Base-by-base conservation (phyloP, 2,329 filamentous ascomycete species). In the Coleophoma crateriformis region DNA sequence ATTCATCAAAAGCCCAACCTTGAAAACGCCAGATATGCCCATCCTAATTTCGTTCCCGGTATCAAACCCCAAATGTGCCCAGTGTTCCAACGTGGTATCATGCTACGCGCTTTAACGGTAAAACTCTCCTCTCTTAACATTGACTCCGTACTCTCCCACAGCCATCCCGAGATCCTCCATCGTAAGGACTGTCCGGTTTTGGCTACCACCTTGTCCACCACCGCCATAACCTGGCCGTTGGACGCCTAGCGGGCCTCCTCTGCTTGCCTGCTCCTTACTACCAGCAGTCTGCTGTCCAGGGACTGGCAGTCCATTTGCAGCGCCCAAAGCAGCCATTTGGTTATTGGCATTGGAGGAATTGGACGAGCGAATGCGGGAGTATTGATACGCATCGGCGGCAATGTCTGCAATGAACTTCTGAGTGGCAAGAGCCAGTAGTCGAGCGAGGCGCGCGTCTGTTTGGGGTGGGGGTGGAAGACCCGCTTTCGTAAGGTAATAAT, bases 81-180 rank as follows among this genome's bases (percentile, higher is more conserved):
- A 27, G 27, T 15, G 15, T 14, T 44, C 13, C 12, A 44, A 33
- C 15, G 22, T 44, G 41, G 14, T 44, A 22, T 27, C 41, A 44
- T 44, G 41, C 41, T 13, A 44, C 27, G 20, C 14, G 11, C 19
- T n/a, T 68, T 60, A 96, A 61, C 91, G 80, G 68, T 99, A 99
- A 66, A 97, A 99, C 72, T 99, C 94, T 64, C 92, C 91, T 56
- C 94, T 80, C 81, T 96, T 97, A 47, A 97, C 88, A 66, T 96
- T 99, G 47, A 99, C 90, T 1, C 94, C 94, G 66, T 97, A 99
- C 75, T 99, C 94, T 33, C 88, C 88, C 32, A 97, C 92, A 1
- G 94, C 94, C 90, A 97, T 97, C 14, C 94, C 94, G 61, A 99
- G 69, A 68, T 99, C 94, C 71, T 99, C 94, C 94, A 99, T 97